Evolutionary conservation across 306 rosid species (phyloP), one percentile per base, ranked within the genome.

Genomic region (Ziziphus jujuba): DNA sequence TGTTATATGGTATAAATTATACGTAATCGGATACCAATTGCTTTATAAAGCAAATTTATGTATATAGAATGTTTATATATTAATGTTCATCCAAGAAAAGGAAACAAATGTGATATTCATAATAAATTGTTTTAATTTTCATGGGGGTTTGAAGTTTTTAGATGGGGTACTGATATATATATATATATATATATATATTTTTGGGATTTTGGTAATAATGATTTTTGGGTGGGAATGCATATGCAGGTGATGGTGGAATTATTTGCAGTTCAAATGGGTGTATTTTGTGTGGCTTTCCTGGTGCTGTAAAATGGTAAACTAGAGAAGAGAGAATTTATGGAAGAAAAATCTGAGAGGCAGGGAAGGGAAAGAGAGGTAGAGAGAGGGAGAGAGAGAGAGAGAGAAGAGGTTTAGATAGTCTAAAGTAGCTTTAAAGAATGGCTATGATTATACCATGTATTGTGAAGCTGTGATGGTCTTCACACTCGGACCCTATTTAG

Each of bases 161-260:
- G 33, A 28, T 28, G 33, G 33, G 33, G 33, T 28, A 28, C n/a
- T n/a, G n/a, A n/a, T n/a, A 2, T n/a, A 6, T n/a, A 13, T 48
- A 14, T 49, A 49, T 49, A 49, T n/a, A 12, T n/a, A 49, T n/a
- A n/a, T n/a, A n/a, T n/a, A n/a, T n/a, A n/a, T 49, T 49, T 0
- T 4, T 15, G 8, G 20, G 20, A 2, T 25, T 58, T 7, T 20
- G 40, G 23, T 13, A 15, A 50, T 44, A 51, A 49, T 3, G 17
- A 53, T 35, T 50, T 48, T 71, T 61, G 61, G 68, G 54, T 63
- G 77, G 77, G 77, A 54, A 61, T 28, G 33, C 33, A 28, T 28
- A 16, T 87, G 89, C 96, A 89, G 98, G 83, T 83, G 79, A 57
- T 82, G 84, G 70, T 80, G 82, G 83, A 85, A 28, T 66, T 78